Conservation (phyloP, 176 grass and related monocot species). For the Bolboschoenus planiculmis region DNA sequence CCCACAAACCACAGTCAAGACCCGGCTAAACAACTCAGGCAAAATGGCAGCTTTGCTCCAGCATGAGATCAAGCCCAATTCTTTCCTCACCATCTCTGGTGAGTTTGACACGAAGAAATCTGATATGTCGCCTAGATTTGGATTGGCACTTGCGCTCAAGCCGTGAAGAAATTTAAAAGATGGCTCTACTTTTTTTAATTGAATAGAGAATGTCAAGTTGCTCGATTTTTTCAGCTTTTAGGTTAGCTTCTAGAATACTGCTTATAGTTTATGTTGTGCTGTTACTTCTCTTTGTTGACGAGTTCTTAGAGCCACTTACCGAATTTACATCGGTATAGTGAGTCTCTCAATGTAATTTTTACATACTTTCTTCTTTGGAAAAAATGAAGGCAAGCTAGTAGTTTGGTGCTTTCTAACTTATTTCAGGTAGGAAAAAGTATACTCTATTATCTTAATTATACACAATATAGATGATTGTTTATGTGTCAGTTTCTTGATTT, state of each 20-base stretch:
- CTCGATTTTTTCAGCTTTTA: background rate
- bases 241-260: background rate
- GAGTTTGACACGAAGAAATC: slow-evolving; percentile 86
- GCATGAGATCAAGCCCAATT: slow-evolving; percentile 78
- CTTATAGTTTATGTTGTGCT: background rate
- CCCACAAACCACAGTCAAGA: slow-evolving; percentile 61
- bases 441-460: background rate
- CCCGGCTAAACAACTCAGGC: slow-evolving; percentile 72
- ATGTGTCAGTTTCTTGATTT: background rate
- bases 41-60: slow-evolving; percentile 71
- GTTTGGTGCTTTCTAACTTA: background rate
- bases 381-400: background rate
- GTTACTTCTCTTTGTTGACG: background rate
- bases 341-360: background rate
- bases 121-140: slow-evolving; percentile 74
- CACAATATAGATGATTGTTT: background rate
- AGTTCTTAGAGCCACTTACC: background rate
- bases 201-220: background rate
- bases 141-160: slow-evolving; percentile 59
- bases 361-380: background rate
- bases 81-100: slow-evolving; percentile 66
- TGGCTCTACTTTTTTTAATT: background rate
- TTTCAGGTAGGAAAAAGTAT: background rate
- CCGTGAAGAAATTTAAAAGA: slow-evolving; percentile 39
- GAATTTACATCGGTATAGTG: background rate